Conservation (phyloP, 2,329 filamentous ascomycete genomes). For the Colletotrichum tropicale region DNA sequence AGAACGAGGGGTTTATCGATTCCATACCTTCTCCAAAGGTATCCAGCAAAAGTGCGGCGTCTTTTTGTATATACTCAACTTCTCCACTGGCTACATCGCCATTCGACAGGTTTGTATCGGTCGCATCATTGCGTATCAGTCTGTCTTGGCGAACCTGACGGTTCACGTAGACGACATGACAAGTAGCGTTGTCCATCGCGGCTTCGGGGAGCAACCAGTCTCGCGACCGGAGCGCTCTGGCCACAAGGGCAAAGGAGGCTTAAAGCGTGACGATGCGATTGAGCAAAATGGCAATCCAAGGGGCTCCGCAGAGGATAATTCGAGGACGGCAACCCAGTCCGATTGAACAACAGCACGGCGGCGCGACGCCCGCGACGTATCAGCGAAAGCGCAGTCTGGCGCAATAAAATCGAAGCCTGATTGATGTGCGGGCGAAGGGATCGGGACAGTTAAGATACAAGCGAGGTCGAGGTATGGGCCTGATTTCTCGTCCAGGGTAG, state of each 20-base stretch:
- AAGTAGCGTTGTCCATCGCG: slow-evolving; percentile 62
- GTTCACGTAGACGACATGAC: slow-evolving; percentile 66
- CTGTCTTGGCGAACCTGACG: slow-evolving; percentile 54
- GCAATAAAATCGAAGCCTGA: not conserved
- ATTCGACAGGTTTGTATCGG: slow-evolving; percentile 23
- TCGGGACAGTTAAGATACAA: not conserved
- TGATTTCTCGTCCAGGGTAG: slow-evolving; percentile 1
- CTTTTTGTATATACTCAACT: slow-evolving; percentile 45
- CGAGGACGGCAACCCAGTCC: slow-evolving; percentile 16
- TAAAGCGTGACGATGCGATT: not conserved
- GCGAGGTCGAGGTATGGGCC: not conserved
- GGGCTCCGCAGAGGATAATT: slow-evolving; percentile 5
- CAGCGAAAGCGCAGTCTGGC: not conserved
- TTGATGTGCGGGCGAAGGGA: not conserved
- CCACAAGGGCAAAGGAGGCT: slow-evolving; percentile 38
- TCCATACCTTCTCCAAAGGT: slow-evolving; percentile 59
- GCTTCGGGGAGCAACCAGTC: slow-evolving; percentile 63
- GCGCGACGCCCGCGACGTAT: not conserved
- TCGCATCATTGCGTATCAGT: slow-evolving; percentile 36
- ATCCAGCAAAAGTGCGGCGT: slow-evolving; percentile 54
- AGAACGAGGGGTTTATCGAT: not conserved
- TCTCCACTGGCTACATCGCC: slow-evolving; percentile 35
- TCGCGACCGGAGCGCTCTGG: slow-evolving; percentile 63
- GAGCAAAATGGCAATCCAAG: not conserved
- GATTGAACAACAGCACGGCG: not conserved